Percentiles rank a stretch among this genome's conserved stretches.
phyloP scores from a whole-genome alignment of 1,284 basidiomycete genomes.

The Ceratobasidium sp. region DNA sequence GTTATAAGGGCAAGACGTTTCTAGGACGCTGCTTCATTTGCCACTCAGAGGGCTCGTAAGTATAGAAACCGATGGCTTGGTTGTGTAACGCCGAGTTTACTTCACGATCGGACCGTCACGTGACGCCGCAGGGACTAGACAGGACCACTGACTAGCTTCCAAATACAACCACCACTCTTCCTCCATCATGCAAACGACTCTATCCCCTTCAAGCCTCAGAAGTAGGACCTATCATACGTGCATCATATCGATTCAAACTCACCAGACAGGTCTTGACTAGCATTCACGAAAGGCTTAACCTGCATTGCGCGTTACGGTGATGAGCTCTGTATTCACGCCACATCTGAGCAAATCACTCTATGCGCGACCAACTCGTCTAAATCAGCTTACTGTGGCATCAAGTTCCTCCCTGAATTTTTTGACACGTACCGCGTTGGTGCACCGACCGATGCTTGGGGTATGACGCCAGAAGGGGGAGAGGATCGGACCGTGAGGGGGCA shows the following conservation, averaged over 20 bases:
- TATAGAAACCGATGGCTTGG: background rate
- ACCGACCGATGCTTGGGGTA: slow-evolving; percentile 44
- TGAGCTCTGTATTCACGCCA: slow-evolving; percentile 74
- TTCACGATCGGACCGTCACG: background rate
- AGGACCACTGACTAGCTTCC: background rate
- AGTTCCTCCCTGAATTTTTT: slow-evolving; percentile 74
- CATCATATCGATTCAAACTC: background rate
- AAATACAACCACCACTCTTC: slow-evolving; percentile 8
- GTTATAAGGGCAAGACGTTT: background rate
- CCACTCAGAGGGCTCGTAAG: background rate
- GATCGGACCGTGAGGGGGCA: slow-evolving; percentile 65
- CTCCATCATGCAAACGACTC: slow-evolving; percentile 29
- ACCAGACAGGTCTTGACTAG: slow-evolving; percentile 54
- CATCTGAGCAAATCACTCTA: slow-evolving; percentile 66
- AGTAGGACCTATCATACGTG: background rate
- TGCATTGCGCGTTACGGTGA: slow-evolving; percentile 84
- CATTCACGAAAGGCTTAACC: slow-evolving; percentile 73
- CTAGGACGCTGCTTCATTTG: background rate
- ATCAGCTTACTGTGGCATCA: slow-evolving; percentile 83
- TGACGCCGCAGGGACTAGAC: background rate
- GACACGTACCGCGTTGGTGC: slow-evolving; percentile 64
- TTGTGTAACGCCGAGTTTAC: background rate
- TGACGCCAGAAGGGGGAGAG: slow-evolving; percentile 22
- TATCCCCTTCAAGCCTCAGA: slow-evolving; percentile 37
- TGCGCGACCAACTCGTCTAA: slow-evolving; percentile 79